These are phyloP conservation scores for Selenicereus undatus DNA, from an alignment of 148 eudicot species.

Conservation along the genomic window DNA sequence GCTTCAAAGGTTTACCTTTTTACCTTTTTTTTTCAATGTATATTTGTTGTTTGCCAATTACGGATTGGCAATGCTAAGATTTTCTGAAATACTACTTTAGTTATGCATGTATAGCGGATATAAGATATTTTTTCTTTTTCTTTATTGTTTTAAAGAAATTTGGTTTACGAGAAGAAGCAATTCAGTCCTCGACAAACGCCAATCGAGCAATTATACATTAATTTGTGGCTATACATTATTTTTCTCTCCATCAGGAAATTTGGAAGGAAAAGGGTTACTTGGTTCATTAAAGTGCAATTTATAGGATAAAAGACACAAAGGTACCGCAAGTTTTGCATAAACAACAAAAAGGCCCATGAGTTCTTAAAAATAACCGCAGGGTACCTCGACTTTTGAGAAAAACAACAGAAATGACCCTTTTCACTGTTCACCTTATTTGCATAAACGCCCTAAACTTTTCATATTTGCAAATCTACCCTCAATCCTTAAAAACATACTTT, in stretches of 20 bases:
- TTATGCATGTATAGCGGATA: background rate
- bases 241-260: constrained; percentile 16
- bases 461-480: no score
- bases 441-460: no score
- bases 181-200: background rate
- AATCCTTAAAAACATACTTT: no score
- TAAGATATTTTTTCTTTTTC: no score
- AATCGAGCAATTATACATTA: background rate
- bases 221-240: constrained; percentile 20
- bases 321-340: no score
- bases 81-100: background rate
- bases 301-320: background rate
- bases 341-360: no score
- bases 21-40: background rate
- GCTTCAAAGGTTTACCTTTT: background rate
- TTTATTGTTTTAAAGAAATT: no score
- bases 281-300: background rate
- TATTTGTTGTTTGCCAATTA: background rate
- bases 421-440: no score
- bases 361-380: no score
- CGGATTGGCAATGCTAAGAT: background rate
- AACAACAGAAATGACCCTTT: no score
- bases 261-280: background rate
- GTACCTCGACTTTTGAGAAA: no score
- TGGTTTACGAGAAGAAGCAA: background rate